Base-by-base conservation (phyloP, 768 basidiomycete species). In the Clavulina sp. region DNA sequence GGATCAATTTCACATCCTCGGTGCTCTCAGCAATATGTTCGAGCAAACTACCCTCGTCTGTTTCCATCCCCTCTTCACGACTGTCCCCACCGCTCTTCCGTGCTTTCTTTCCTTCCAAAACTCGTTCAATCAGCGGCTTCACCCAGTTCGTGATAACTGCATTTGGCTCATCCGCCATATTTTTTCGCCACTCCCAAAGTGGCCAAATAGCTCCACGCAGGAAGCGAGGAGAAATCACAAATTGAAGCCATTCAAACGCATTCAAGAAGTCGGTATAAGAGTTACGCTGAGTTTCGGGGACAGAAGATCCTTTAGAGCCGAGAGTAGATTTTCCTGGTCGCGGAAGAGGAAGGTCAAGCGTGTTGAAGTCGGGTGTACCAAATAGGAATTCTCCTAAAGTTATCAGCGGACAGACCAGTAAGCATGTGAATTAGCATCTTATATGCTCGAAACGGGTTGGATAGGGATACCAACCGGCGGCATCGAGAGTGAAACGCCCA, bases 401-500 rank as follows among this genome's bases (percentile, higher is more conserved):
- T n/a, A n/a, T n/a, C n/a, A n/a, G n/a, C n/a, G n/a, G n/a, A n/a
- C n/a, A n/a, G n/a, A n/a, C n/a, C n/a, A n/a, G n/a, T n/a, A n/a
- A n/a, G n/a, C n/a, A n/a, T n/a, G n/a, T n/a, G n/a, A n/a, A n/a
- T n/a, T n/a, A n/a, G n/a, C n/a, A n/a, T n/a, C n/a, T n/a, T n/a
- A n/a, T n/a, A n/a, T n/a, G n/a, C n/a, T n/a, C n/a, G n/a, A n/a
- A n/a, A n/a, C n/a, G n/a, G n/a, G n/a, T n/a, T n/a, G n/a, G n/a
- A n/a, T n/a, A 49, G 32, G 32, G 48, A 34, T 30, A 49, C 32
- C 24, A 23, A 6, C 28, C 48, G 4, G 55, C 55, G 26, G 55
- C 49, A 38, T 56, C 55, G 32, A 56, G 30, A n/a, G 55, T 56
- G 43, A 56, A 55, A 0, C 55, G 43, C 21, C 31, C 55, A 32